Evolutionary conservation across 495 filamentous ascomycete genomes (phyloP).

Genomic region (Ascodesmis nigricans): DNA sequence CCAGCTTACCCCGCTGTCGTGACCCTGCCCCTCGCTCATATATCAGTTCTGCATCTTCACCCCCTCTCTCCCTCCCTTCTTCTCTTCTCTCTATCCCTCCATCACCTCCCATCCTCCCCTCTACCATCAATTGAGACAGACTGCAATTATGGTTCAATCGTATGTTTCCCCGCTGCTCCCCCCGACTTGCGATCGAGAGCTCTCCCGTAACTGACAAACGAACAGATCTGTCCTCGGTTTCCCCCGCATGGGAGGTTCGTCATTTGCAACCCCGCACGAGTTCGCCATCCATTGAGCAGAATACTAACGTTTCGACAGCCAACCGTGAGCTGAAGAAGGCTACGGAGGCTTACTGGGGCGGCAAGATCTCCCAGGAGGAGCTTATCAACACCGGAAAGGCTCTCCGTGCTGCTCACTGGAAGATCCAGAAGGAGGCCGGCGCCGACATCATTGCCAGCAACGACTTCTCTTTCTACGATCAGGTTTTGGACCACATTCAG

Average conservation of each 20-base stretch:
- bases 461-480: slow-evolving; percentile 97
- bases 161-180: slow-evolving; percentile 7
- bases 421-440: slow-evolving; percentile 94
- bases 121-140: slow-evolving; percentile 6
- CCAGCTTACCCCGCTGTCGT: too few relatives aligned
- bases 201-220: slow-evolving; percentile 1
- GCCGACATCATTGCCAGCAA: slow-evolving; percentile 96
- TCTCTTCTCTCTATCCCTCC: slow-evolving; percentile 4
- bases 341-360: slow-evolving; percentile 91
- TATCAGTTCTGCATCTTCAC: too few relatives aligned
- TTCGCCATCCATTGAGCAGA: not conserved
- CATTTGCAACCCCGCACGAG: not conserved
- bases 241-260: slow-evolving; percentile 61
- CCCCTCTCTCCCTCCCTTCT: slow-evolving; percentile 6
- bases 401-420: slow-evolving; percentile 90
- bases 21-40: too few relatives aligned
- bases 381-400: slow-evolving; percentile 87
- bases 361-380: slow-evolving; percentile 69
- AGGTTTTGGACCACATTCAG: slow-evolving; percentile 96
- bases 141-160: slow-evolving; percentile 17
- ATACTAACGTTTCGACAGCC: slow-evolving; percentile 21
- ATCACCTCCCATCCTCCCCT: slow-evolving; percentile 3
- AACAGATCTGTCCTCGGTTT: slow-evolving; percentile 50
- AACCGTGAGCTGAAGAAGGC: slow-evolving; percentile 99
- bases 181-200: not conserved